Conservation (phyloP, 1,284 basidiomycete species). For the Termitomyces sp. region DNA sequence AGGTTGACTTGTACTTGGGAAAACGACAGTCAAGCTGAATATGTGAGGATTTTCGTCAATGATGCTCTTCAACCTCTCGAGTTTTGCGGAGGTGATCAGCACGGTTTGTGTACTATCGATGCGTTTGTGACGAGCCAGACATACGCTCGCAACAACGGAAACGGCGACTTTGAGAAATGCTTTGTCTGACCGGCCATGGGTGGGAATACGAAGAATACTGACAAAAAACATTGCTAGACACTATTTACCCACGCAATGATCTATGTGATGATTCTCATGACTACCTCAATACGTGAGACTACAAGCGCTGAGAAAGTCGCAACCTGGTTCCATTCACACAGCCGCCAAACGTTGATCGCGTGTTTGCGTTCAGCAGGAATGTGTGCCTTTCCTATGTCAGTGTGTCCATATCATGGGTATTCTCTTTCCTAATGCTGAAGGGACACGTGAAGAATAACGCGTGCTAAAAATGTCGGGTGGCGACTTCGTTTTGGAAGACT, state of each 20-base stretch:
- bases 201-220: not conserved
- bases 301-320: not conserved
- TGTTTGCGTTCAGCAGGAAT: not conserved
- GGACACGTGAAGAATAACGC: not conserved
- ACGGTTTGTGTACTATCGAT: slow-evolving; percentile 60
- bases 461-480: not conserved
- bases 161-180: slow-evolving; percentile 64
- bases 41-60: slow-evolving; percentile 61
- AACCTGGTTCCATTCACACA: not conserved
- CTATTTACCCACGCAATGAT: not conserved
- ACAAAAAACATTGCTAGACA: not conserved
- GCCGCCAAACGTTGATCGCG: not conserved
- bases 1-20: slow-evolving; percentile 39
- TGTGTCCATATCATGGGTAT: not conserved
- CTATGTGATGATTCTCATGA: not conserved
- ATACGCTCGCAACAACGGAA: slow-evolving; percentile 60
- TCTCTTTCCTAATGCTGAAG: not conserved
- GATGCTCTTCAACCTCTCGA: slow-evolving; percentile 59
- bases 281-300: not conserved
- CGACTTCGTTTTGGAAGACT: not conserved
- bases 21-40: slow-evolving; percentile 24
- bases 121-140: slow-evolving; percentile 68
- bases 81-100: slow-evolving; percentile 49
- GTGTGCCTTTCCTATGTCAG: not conserved
- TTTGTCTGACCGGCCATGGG: slow-evolving; percentile 15